Conservation (phyloP, 73 alveolate species). For the Paramecium tetraurelia region DNA sequence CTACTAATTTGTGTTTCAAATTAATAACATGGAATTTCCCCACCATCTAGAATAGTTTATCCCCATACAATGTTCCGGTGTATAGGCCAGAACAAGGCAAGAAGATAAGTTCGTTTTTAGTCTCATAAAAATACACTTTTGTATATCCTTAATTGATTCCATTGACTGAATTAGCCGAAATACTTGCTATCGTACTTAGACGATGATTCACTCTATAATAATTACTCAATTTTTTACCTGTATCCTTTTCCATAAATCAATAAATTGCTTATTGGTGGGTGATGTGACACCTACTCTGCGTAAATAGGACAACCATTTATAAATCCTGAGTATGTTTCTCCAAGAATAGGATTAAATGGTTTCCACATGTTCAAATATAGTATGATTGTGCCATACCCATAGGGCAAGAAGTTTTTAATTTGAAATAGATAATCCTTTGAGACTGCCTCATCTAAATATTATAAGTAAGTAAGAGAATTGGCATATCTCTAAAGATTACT, state of each 20-base stretch:
- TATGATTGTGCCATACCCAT: conserved; percentile 52
- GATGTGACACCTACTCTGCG: conserved; percentile 62
- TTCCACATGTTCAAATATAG: conserved; percentile 66
- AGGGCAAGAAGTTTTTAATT: conserved; percentile 64
- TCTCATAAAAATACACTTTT: neutral
- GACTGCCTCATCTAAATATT: conserved; percentile 70
- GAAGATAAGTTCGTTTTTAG: neutral
- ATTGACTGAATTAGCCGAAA: conserved; percentile 54
- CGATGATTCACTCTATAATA: neutral
- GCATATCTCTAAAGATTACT: conserved; percentile 69
- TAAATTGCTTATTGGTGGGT: conserved; percentile 58
- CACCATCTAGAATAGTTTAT: neutral
- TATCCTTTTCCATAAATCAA: conserved; percentile 37
- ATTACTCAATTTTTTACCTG: neutral
- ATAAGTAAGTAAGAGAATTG: conserved; percentile 57
- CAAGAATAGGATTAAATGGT: conserved; percentile 87
- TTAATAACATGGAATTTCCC: conserved; percentile 12
- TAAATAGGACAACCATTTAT: conserved; percentile 59
- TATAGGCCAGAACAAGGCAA: neutral
- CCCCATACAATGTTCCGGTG: neutral
- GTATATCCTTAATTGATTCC: conserved; percentile 54
- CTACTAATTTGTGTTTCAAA: neutral
- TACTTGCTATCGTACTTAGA: conserved; percentile 26
- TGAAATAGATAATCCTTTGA: conserved; percentile 57
- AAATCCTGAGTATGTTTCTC: conserved; percentile 80